Evolutionary conservation across 495 filamentous ascomycete species (phyloP).

Genomic region (Choiromyces venosus): DNA sequence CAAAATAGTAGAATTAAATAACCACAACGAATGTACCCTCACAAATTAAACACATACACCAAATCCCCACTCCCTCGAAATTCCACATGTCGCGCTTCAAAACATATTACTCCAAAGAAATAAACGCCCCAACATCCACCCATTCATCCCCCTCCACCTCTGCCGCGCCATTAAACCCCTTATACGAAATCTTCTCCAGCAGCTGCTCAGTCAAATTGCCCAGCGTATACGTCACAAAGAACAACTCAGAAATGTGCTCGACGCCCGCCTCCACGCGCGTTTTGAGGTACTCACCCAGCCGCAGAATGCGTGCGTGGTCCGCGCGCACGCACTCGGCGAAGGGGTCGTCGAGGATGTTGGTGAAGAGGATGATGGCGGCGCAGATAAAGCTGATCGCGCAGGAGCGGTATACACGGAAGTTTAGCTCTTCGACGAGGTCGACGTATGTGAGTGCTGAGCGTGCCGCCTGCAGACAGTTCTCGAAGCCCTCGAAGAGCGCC

Average conservation of each 20-base stretch:
- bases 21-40: too few relatives aligned
- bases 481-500: background rate
- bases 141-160: too few relatives aligned
- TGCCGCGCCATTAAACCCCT: too few relatives aligned
- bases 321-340: constrained; percentile 26
- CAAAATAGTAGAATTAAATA: too few relatives aligned
- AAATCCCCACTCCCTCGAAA: too few relatives aligned
- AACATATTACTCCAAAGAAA: too few relatives aligned
- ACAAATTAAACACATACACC: too few relatives aligned
- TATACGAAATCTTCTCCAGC: too few relatives aligned
- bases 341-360: constrained; percentile 89
- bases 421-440: constrained; percentile 85
- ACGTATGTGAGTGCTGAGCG: constrained; percentile 82
- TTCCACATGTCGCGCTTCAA: too few relatives aligned
- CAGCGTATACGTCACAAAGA: constrained; percentile 12
- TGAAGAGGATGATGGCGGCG: constrained; percentile 83
- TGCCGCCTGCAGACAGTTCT: constrained; percentile 76
- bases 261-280: background rate
- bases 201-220: constrained; percentile 11
- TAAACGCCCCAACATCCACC: too few relatives aligned
- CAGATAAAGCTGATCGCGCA: constrained; percentile 70
- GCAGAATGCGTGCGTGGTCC: background rate
- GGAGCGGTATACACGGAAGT: constrained; percentile 85
- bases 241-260: constrained; percentile 2
- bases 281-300: constrained; percentile 4